A percentile compares a stretch with the other conserved stretches of the same genome.
Conservation (phyloP, 345 rosid genomes). For the Eucalyptus marginata region DNA sequence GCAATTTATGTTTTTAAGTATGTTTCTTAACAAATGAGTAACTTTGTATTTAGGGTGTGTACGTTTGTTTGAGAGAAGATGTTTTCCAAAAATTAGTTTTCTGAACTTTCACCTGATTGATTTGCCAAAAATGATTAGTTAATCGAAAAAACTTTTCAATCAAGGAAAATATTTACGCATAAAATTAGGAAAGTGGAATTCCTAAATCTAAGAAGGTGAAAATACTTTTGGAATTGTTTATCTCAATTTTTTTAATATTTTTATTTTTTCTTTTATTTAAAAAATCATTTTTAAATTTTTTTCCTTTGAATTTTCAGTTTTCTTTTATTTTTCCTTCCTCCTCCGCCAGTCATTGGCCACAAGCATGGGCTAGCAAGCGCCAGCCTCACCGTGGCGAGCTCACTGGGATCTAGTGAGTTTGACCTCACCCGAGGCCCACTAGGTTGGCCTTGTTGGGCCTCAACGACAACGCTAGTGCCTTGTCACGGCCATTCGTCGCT, state of each 20-base stretch:
- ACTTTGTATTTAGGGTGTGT: neutral
- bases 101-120: accelerated
- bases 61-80: no score
- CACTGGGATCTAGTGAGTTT: no score
- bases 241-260: no score
- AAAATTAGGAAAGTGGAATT: neutral
- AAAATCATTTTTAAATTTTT: no score
- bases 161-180: neutral
- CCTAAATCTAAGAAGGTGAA: neutral
- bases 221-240: neutral
- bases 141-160: accelerated
- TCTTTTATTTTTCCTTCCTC: no score
- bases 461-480: accelerated
- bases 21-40: neutral
- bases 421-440: neutral
- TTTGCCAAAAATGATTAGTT: no score
- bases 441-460: neutral
- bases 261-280: no score
- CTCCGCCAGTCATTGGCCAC: accelerated
- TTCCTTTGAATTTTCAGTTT: neutral
- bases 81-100: no score
- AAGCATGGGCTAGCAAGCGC: neutral
- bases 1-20: neutral
- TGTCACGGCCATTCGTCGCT: accelerated
- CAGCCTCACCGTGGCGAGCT: accelerated